These are phyloP conservation scores for Plenodomus tracheiphilus DNA, from an alignment of 2,329 filamentous ascomycete genomes.

Conservation along the genomic window DNA sequence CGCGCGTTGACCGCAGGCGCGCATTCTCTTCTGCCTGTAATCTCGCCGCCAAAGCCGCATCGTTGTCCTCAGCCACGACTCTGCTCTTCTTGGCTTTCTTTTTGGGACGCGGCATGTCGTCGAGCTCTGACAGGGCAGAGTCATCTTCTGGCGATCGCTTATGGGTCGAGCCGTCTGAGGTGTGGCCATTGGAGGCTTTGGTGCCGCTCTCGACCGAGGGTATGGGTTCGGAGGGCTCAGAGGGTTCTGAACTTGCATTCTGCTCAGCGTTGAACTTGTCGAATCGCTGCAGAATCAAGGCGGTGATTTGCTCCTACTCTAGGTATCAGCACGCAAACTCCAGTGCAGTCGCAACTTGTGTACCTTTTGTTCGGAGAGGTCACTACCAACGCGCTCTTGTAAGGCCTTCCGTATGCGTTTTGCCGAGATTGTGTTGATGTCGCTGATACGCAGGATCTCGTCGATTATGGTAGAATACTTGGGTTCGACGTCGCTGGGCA, in stretches of 20 bases:
- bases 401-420: constrained; percentile 67
- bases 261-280: constrained; percentile 50
- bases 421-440: constrained; percentile 66
- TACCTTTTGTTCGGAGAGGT: constrained; percentile 66
- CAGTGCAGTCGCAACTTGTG: neutral
- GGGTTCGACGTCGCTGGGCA: constrained; percentile 54
- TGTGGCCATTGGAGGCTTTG: constrained; percentile 22
- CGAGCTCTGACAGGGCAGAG: constrained; percentile 48
- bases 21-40: constrained; percentile 92
- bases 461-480: constrained; percentile 64
- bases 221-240: constrained; percentile 43
- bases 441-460: constrained; percentile 61
- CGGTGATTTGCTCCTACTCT: constrained; percentile 49
- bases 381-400: constrained; percentile 62
- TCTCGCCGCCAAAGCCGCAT: constrained; percentile 83
- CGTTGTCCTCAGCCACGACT: constrained; percentile 72
- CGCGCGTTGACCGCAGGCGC: constrained; percentile 72
- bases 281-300: constrained; percentile 55
- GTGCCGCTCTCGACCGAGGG: constrained; percentile 44
- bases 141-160: constrained; percentile 50
- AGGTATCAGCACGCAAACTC: constrained; percentile 11
- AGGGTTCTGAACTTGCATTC: constrained; percentile 29
- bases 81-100: constrained; percentile 67
- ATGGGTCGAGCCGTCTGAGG: constrained; percentile 33
- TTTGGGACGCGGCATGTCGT: constrained; percentile 48